A percentile compares a stretch with the other conserved stretches of the same genome.
phyloP scores from a whole-genome alignment of 176 grass and related monocot species.

The Thinopyrum elongatum region DNA sequence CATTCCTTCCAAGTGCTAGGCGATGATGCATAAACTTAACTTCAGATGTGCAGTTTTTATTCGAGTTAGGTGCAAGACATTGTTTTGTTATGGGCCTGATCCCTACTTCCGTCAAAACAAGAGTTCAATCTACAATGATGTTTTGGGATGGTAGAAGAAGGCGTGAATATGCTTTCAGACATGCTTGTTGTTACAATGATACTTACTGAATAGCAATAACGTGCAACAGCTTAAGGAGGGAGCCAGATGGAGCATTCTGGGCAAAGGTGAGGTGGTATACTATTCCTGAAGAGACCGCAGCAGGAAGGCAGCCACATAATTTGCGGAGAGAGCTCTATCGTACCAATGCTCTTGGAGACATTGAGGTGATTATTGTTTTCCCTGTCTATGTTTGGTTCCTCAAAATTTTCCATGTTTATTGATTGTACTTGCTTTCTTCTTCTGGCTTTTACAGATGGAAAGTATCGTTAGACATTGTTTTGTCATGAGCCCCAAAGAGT shows the following conservation, averaged over 20 bases:
- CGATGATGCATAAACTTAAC: neutral
- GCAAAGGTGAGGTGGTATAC: conserved; percentile 83
- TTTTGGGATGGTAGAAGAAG: neutral
- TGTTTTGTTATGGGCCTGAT: neutral
- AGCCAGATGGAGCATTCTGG: conserved; percentile 67
- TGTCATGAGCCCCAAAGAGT: conserved; percentile 73
- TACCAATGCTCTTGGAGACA: conserved; percentile 67
- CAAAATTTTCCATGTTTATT: neutral
- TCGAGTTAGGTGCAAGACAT: neutral
- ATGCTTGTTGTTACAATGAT: neutral
- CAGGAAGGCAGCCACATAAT: conserved; percentile 94
- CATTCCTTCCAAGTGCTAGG: neutral
- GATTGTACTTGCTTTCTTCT: neutral
- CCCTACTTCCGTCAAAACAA: neutral
- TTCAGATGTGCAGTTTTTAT: neutral
- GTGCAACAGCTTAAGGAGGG: conserved; percentile 68
- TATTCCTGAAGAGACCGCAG: conserved; percentile 90
- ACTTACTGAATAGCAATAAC: neutral
- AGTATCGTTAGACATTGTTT: conserved; percentile 84
- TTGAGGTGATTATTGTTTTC: conserved; percentile 48
- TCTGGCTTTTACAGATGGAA: conserved; percentile 64
- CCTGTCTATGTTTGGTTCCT: neutral
- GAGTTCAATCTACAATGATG: neutral
- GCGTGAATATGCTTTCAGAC: neutral
- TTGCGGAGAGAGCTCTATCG: conserved; percentile 82